phyloP scores from a whole-genome alignment of 768 basidiomycete species.

The Lentinula sp. region DNA sequence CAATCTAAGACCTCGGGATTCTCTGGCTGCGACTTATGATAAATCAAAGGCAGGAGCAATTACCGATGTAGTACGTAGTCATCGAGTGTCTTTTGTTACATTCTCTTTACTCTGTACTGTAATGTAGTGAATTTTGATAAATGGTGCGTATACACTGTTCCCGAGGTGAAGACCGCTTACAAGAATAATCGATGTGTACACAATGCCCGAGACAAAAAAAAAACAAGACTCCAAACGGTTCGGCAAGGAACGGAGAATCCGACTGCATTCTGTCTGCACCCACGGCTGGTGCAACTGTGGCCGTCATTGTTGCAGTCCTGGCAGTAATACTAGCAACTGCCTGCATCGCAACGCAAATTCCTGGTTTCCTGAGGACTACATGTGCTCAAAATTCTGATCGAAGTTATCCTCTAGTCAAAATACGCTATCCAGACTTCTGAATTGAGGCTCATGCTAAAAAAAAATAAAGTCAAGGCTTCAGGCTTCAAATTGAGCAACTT shows the following conservation, averaged over 20 bases:
- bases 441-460: too few relatives aligned
- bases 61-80: not conserved
- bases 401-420: too few relatives aligned
- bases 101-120: not conserved
- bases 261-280: too few relatives aligned
- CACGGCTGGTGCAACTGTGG: too few relatives aligned
- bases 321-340: too few relatives aligned
- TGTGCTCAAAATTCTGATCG: too few relatives aligned
- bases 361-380: too few relatives aligned
- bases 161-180: not conserved
- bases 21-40: not conserved
- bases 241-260: not conserved
- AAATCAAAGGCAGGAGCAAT: not conserved
- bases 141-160: not conserved
- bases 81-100: not conserved
- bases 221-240: not conserved
- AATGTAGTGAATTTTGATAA: not conserved
- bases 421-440: too few relatives aligned
- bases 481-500: too few relatives aligned
- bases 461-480: too few relatives aligned
- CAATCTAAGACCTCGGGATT: not conserved
- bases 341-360: too few relatives aligned
- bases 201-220: not conserved
- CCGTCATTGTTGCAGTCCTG: too few relatives aligned
- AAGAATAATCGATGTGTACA: not conserved